Percentiles rank a stretch among this genome's conserved stretches.
Evolutionary conservation across 306 rosid species (phyloP).

Genomic region (Castanea mollissima): DNA sequence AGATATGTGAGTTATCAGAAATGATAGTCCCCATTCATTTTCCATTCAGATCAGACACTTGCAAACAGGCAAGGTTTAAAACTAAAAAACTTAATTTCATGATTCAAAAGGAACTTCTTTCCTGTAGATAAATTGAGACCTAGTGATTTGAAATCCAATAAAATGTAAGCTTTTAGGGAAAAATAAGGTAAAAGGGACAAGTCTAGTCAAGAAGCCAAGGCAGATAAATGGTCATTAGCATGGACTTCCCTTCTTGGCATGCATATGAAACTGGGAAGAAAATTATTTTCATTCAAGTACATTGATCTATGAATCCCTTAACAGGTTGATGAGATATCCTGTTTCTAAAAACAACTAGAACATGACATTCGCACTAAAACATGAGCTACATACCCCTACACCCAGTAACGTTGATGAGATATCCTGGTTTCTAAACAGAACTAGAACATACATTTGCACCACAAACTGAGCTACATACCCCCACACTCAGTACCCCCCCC

Average conservation of each 20-base stretch:
- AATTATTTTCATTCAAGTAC: neutral
- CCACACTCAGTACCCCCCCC: neutral
- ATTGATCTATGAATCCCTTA: neutral
- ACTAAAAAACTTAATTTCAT: neutral
- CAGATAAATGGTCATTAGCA: neutral
- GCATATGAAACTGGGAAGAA: neutral
- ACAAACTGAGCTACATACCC: neutral
- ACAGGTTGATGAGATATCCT: neutral
- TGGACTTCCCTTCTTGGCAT: neutral
- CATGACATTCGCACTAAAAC: neutral
- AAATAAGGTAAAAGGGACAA: neutral
- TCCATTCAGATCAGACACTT: neutral
- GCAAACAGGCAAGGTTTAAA: neutral
- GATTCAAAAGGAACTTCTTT: neutral
- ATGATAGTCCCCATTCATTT: neutral
- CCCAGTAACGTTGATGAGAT: neutral
- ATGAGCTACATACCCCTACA: neutral
- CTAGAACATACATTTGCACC: neutral
- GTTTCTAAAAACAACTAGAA: neutral
- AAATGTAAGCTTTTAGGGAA: neutral
- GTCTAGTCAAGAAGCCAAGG: neutral
- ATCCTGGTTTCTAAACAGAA: neutral
- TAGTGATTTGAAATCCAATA: neutral
- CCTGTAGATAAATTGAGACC: neutral
- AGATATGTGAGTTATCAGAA: neutral